Evolutionary conservation across 2,329 filamentous ascomycete genomes (phyloP), one percentile per base, ranked within the genome.

Genomic region (Penicillium sp.): DNA sequence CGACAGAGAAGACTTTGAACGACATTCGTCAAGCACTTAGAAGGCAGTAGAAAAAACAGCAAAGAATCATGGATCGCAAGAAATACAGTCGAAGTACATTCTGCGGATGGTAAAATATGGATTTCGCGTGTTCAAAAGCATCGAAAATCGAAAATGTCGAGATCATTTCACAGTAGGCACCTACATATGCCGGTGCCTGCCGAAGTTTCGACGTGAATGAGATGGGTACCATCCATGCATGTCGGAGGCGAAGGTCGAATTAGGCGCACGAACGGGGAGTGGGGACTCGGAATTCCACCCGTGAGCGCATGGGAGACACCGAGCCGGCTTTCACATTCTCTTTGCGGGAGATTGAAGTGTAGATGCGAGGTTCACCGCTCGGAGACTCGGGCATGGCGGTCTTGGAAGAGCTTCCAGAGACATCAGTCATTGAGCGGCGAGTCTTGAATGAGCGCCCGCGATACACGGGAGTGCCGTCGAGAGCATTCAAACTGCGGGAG

Each of bases 301-400:
- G 65, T 11, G 68, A 67, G 10, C 68, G 65, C 22, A 64, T 58
- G 4, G 69, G 69, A 10, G 69, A 72, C 34, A 61, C 44, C 26
- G 68, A 69, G 11, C 63, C 67, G 13, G 67, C 56, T 44, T 65
- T 64, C 49, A 64, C 56, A 27, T 64, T 66, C 40, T 68, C 65
- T 51, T 71, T 73, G 24, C 64, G 65, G n/a, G 70, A 67, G 48
- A 64, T 73, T 22, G 68, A 67, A 42, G 65, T 65, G 36, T 64
- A 64, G 10, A 69, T 64, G 40, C 61, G 63, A 40, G 56, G 55
- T 22, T 67, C 61, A 18, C 51, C 50, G 40, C 50, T 53, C 14
- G 65, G 57, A 11, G 65, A 59, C 27, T 58, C 56, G 0, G 69
- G 64, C 23, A 68, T 52, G 23, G 56, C 56, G 3, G 65, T 64